Base-by-base conservation (phyloP, 305 asterid genomes). In the Striga hermonthica region DNA sequence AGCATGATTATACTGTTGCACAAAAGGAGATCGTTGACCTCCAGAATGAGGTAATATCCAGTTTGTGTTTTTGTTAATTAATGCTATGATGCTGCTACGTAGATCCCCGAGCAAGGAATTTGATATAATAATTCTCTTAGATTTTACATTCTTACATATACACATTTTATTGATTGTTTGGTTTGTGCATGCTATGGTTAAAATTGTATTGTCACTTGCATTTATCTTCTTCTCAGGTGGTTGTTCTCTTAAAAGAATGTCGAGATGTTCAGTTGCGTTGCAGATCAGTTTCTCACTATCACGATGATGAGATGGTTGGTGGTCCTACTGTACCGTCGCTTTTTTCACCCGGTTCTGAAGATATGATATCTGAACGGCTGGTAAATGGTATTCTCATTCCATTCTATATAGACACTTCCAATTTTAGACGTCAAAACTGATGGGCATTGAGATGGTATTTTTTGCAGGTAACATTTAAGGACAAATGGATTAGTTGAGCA, bases 231-330 rank as follows among this genome's bases (percentile, higher is more conserved):
- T n/a, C n/a, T n/a, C n/a, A n/a, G n/a, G n/a, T n/a, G n/a, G n/a
- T n/a, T n/a, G n/a, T n/a, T n/a, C n/a, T n/a, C n/a, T n/a, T n/a
- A n/a, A n/a, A n/a, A n/a, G n/a, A n/a, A n/a, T n/a, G n/a, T n/a
- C 90, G 91, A 63, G 97, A 93, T 78, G 81, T 93, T 72, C 99
- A 93, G 78, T 57, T 93, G 72, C 99, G 97, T 16, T 84, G 93
- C 81, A 97, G 99, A 76, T 84, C 87, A 10, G 74, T 69, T 67
- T 72, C 74, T 73, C 75, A 56, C 49, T 74, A 76, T 66, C 40
- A 59, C 70, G 81, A 69, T 59, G 78, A 78, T 63, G 74, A 74
- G 65, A 59, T 60, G 60, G 12, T 68, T 47, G 34, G 74, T 74
- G 74, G 67, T 74, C 62, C 82, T 69, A 49, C 59, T 58, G 47